Conservation (phyloP, 306 rosid genomes). For the Malus sylvestris region DNA sequence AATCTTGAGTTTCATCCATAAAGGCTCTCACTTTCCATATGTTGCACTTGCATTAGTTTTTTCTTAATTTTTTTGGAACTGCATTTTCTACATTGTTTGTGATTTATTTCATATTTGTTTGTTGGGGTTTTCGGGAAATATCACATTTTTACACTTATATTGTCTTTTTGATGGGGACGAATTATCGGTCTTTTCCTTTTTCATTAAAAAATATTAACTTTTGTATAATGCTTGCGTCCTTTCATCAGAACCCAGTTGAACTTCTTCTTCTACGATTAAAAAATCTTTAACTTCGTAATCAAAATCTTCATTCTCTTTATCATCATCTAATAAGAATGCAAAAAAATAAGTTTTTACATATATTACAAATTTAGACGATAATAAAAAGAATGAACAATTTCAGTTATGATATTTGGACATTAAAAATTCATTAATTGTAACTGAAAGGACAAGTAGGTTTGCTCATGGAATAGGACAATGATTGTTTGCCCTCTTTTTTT, state of each 20-base stretch:
- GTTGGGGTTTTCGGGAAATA: neutral
- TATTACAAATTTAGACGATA: no score
- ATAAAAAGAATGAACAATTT: no score
- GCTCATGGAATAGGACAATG: no score
- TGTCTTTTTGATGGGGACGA: neutral
- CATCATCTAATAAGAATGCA: fast-evolving
- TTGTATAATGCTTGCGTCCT: no score
- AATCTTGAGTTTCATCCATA: neutral
- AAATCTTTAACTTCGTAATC: no score
- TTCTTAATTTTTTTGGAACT: neutral
- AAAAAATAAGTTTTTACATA: no score
- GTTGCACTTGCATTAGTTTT: neutral
- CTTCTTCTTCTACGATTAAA: fast-evolving
- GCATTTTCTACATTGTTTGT: neutral
- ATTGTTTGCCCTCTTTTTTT: no score
- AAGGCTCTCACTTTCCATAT: neutral
- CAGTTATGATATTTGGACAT: no score
- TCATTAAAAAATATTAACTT: neutral
- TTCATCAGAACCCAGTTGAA: no score
- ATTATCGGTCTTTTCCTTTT: neutral
- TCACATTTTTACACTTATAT: neutral
- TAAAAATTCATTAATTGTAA: no score
- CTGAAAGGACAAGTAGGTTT: no score
- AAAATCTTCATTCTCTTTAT: no score
- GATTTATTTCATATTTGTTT: neutral